These are phyloP conservation scores for Melampsora larici-populina DNA, from an alignment of 1,284 basidiomycete species.

Conservation along the genomic window DNA sequence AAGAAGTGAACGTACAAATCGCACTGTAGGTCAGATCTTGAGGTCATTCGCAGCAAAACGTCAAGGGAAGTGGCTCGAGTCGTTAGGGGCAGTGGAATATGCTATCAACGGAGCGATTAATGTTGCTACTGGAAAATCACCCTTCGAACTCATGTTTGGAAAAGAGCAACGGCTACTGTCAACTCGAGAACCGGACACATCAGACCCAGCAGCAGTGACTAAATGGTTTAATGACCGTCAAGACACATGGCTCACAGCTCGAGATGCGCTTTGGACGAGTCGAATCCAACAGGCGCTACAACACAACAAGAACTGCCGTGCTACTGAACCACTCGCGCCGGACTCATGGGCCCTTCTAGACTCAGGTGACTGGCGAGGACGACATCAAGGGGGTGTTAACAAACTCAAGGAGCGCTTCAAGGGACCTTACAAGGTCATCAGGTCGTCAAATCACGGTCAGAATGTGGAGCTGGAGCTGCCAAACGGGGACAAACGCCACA, in stretches of 20 bases:
- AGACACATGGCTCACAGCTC: not conserved
- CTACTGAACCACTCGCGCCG: not conserved
- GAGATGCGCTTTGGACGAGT: not conserved
- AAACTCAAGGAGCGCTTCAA: constrained; percentile 5
- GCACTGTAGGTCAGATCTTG: constrained; percentile 51
- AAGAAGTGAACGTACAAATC: constrained; percentile 52
- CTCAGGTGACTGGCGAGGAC: constrained; percentile 5
- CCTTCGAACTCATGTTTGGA: constrained; percentile 45
- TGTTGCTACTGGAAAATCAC: constrained; percentile 43
- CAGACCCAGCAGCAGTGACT: not conserved
- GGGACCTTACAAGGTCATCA: not conserved
- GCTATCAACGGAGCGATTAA: constrained; percentile 45
- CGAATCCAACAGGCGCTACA: constrained; percentile 1
- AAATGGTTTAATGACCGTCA: not conserved
- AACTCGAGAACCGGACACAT: not conserved
- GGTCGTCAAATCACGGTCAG: constrained; percentile 7
- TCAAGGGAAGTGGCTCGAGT: too few species aligned
- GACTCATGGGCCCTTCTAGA: too few species aligned
- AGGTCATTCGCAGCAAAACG: constrained; percentile 34
- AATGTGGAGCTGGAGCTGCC: constrained; percentile 7
- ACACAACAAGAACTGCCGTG: not conserved
- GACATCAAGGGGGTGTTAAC: too few species aligned
- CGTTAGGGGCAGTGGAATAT: too few species aligned
- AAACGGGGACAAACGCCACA: not conserved
- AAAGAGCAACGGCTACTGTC: not conserved